phyloP scores from a whole-genome alignment of 352 stramenopile species.

The Globisporangium cystogenes region DNA sequence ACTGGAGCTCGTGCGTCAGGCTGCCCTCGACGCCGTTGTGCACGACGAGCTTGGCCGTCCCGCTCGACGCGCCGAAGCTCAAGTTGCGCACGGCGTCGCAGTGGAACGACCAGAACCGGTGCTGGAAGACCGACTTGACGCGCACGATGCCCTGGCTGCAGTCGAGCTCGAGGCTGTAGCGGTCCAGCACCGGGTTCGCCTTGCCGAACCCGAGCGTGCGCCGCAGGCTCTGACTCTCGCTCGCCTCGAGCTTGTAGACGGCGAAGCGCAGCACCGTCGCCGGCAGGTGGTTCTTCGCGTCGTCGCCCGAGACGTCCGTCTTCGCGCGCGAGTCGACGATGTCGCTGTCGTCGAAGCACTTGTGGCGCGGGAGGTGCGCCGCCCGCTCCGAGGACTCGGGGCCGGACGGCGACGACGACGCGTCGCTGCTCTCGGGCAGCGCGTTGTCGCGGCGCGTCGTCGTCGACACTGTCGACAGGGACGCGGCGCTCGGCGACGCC shows the following conservation, averaged over 20 bases:
- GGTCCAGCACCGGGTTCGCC: slow-evolving; percentile 63
- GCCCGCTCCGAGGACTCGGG: neutral
- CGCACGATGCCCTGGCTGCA: slow-evolving; percentile 62
- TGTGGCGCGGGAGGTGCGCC: slow-evolving; percentile 17
- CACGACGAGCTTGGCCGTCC: slow-evolving; percentile 40
- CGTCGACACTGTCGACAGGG: no score
- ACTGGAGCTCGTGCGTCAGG: slow-evolving; percentile 64
- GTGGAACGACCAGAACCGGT: slow-evolving; percentile 75
- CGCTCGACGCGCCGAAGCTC: slow-evolving; percentile 28
- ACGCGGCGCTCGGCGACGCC: slow-evolving; percentile 8
- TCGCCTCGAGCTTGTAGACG: slow-evolving; percentile 64
- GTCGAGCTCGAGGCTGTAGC: slow-evolving; percentile 77
- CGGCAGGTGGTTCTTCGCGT: slow-evolving; percentile 35
- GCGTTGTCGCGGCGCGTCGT: slow-evolving; percentile 3
- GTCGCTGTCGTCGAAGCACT: slow-evolving; percentile 80
- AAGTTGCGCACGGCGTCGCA: slow-evolving; percentile 60
- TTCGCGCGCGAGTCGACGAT: slow-evolving; percentile 53
- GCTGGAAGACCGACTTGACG: slow-evolving; percentile 81
- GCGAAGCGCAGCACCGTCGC: slow-evolving; percentile 66
- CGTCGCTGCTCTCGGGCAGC: slow-evolving; percentile 1
- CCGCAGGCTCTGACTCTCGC: slow-evolving; percentile 46
- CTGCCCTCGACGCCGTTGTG: slow-evolving; percentile 50
- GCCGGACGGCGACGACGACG: neutral
- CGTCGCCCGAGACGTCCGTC: slow-evolving; percentile 21
- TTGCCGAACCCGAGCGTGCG: slow-evolving; percentile 64